Percentiles rank a stretch among this genome's conserved stretches.
Evolutionary conservation across 306 rosid species (phyloP).

Genomic region (Sechiopsis laciniata): DNA sequence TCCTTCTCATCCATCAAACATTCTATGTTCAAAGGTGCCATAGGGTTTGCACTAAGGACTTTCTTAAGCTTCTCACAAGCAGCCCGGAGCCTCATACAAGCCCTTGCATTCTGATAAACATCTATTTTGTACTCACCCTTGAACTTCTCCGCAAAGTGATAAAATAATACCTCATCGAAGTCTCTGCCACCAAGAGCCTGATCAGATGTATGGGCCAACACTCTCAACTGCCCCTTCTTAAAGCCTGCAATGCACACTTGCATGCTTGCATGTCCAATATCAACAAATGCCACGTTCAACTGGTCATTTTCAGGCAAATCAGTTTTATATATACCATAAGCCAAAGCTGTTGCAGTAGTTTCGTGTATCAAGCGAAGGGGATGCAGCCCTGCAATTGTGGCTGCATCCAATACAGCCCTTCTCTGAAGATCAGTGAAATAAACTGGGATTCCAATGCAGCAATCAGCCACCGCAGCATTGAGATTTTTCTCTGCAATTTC

Average conservation of each 20-base stretch:
- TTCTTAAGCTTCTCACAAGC: slow-evolving; percentile 93
- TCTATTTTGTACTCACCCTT: slow-evolving; percentile 83
- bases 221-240: slow-evolving; percentile 79
- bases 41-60: slow-evolving; percentile 89
- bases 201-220: slow-evolving; percentile 80
- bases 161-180: slow-evolving; percentile 75
- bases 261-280: slow-evolving; percentile 91
- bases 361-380: slow-evolving; percentile 90
- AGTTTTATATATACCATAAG: slow-evolving; percentile 91
- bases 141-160: slow-evolving; percentile 68
- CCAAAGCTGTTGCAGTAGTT: slow-evolving; percentile 88
- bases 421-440: slow-evolving; percentile 91
- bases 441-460: slow-evolving; percentile 90
- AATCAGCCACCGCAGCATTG: slow-evolving; percentile 75
- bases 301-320: slow-evolving; percentile 83
- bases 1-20: slow-evolving; percentile 97
- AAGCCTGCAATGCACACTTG: slow-evolving; percentile 95
- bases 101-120: slow-evolving; percentile 75
- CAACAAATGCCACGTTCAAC: slow-evolving; percentile 85
- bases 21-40: slow-evolving; percentile 82
- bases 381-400: slow-evolving; percentile 80
- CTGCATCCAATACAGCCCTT: slow-evolving; percentile 85
- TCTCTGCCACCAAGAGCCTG: slow-evolving; percentile 91
- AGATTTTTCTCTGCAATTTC: slow-evolving; percentile 74
- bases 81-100: slow-evolving; percentile 72